phyloP scores from a whole-genome alignment of 495 filamentous ascomycete species.

The Achaetomiella virescens region DNA sequence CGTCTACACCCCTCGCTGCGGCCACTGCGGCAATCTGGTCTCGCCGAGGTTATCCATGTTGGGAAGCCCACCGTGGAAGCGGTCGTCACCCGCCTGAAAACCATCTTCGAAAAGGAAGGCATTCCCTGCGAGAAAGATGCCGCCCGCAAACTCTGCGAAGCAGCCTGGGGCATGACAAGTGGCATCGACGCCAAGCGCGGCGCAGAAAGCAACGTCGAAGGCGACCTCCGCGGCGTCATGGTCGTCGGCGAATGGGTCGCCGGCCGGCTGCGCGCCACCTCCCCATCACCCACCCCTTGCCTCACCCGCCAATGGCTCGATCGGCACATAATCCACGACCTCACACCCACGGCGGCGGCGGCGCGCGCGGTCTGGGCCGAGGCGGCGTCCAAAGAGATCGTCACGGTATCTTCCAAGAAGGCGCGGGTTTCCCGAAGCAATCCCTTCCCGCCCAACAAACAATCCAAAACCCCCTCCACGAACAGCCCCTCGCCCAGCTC shows the following conservation, averaged over 20 bases:
- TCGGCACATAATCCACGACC: constrained; percentile 60
- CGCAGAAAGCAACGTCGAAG: constrained; percentile 63
- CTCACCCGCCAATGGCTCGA: constrained; percentile 84
- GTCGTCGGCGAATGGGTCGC: constrained; percentile 96
- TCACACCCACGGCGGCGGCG: constrained; percentile 65
- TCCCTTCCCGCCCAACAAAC: constrained; percentile 5
- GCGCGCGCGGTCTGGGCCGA: constrained; percentile 68
- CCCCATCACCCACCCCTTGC: constrained; percentile 26
- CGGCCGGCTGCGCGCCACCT: constrained; percentile 60
- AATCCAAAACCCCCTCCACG: constrained; percentile 29
- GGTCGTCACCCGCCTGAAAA: constrained; percentile 74
- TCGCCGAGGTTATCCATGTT: constrained; percentile 88
- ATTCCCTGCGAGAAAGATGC: constrained; percentile 81
- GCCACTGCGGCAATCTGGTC: constrained; percentile 68
- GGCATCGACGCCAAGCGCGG: constrained; percentile 51
- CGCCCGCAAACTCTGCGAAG: constrained; percentile 82
- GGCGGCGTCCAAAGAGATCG: constrained; percentile 76
- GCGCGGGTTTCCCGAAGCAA: constrained; percentile 72
- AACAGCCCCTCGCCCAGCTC: constrained; percentile 46
- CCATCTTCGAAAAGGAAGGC: constrained; percentile 78
- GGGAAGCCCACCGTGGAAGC: constrained; percentile 82
- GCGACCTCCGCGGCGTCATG: constrained; percentile 86
- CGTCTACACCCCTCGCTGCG: constrained; percentile 85
- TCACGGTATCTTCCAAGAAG: constrained; percentile 78
- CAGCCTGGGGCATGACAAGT: constrained; percentile 77